Evolutionary conservation across 352 stramenopile species (phyloP), one percentile per base, ranked within the genome.

Genomic region (Globisporangium middletonii): DNA sequence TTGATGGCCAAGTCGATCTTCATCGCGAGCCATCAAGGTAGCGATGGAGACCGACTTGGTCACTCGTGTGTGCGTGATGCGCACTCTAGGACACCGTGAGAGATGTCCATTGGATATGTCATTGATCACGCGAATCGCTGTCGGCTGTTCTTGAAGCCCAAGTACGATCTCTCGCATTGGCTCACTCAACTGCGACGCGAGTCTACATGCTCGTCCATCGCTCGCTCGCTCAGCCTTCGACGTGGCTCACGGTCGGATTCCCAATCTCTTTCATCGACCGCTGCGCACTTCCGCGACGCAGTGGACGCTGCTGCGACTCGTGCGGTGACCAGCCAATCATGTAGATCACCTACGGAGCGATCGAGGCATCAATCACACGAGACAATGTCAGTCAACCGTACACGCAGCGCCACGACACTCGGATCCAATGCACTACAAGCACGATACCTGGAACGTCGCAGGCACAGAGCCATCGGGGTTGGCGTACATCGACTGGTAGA

Each of bases 271-370:
- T 89, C 52, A 95, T 69, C 16, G 85, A 95, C 38, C 74, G 69
- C 62, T 90, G 71, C 1, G 86, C 86, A 0, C 82, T 82, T 19
- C 89, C 91, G 8, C 89, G 81, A 51, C 75, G 76, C 64, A 95
- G 71, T 0, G 97, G 95, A 65, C 97, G 79, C 60, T 91, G 96
- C 72, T 99, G 96, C 35, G 88, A 97, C 26, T 88, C 79, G 73
- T 99, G 88, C 12, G 95, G 95, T 44, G 92, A 96, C 96, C 96
- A 99, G 46, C 96, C 97, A 72, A 99, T 99, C 60, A 98, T 96
- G 79, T 98, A 99, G 42, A 99, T 97, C 33, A 95, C 75, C 55
- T 61, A 26, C 33, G 37, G 2, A 9, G 5, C 33, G 16, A 46
- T 3, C 18, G 19, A 28, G 43, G 41, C 12, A 45, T 44, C 38